These are phyloP conservation scores for Cokeromyces recurvatus DNA, from an alignment of 371 early-diverging fungal species.

Conservation along the genomic window DNA sequence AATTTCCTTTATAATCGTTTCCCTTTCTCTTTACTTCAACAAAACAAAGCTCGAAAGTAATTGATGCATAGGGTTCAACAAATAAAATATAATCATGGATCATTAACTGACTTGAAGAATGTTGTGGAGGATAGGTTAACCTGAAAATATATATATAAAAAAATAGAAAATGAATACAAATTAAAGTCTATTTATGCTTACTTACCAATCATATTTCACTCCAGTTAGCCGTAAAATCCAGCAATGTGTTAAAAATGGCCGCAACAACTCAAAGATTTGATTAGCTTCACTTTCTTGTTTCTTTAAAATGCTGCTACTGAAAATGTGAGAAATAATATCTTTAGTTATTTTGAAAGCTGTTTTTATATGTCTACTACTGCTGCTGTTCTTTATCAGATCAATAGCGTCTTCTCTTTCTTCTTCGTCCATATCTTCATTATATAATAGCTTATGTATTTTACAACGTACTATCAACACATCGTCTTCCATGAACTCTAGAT, in stretches of 20 bases:
- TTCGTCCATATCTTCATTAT: constrained; percentile 1
- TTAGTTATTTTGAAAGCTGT: background rate
- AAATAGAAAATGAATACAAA: too few species aligned
- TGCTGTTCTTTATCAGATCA: constrained; percentile 1
- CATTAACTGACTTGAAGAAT: background rate
- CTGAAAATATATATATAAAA: too few species aligned
- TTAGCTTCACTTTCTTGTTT: constrained; percentile 2
- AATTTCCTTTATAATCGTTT: background rate
- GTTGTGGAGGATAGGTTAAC: background rate
- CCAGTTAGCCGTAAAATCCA: background rate
- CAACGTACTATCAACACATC: constrained; percentile 1
- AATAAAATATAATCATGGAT: background rate
- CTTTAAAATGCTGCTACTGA: background rate
- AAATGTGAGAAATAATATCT: background rate
- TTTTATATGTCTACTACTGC: constrained; percentile 1
- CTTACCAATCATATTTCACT: constrained; percentile 2
- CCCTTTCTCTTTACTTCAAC: constrained; percentile 4
- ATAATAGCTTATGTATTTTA: constrained; percentile 1
- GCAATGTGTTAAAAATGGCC: background rate
- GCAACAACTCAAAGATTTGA: constrained; percentile 1
- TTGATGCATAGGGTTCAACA: background rate
- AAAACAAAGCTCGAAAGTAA: background rate
- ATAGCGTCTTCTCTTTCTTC: constrained; percentile 1
- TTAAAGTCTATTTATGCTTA: constrained; percentile 3
- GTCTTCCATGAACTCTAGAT: constrained; percentile 2